Evolutionary conservation across 2,329 filamentous ascomycete genomes (phyloP).

Genomic region (Alternaria tenuissima): DNA sequence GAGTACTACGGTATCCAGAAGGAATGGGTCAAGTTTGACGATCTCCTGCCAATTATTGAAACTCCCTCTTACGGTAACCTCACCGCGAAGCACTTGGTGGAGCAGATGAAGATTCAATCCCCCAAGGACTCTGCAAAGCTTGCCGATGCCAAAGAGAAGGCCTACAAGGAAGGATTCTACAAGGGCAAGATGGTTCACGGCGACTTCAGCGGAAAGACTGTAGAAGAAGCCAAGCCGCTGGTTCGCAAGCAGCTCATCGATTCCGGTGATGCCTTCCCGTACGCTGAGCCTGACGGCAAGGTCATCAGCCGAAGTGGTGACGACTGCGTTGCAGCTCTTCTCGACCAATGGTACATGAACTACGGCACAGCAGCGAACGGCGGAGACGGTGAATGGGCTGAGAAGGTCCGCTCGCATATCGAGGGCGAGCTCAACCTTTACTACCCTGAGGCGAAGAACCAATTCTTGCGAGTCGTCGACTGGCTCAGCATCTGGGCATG

Average conservation of each 20-base stretch:
- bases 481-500: constrained; percentile 93
- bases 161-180: constrained; percentile 98
- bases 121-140: constrained; percentile 93
- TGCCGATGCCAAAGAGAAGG: constrained; percentile 91
- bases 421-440: constrained; percentile 78
- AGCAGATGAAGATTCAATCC: constrained; percentile 94
- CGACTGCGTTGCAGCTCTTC: constrained; percentile 88
- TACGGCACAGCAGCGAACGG: constrained; percentile 75
- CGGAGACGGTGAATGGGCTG: constrained; percentile 79
- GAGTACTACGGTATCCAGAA: constrained; percentile 94
- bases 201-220: constrained; percentile 85
- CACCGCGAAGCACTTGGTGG: constrained; percentile 81
- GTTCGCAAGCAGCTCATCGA: constrained; percentile 81
- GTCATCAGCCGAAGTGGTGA: constrained; percentile 90
- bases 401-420: constrained; percentile 62
- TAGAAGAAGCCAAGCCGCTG: constrained; percentile 86
- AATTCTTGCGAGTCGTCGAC: constrained; percentile 82
- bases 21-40: constrained; percentile 86
- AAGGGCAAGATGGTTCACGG: constrained; percentile 89
- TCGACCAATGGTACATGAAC: constrained; percentile 98
- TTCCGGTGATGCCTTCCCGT: constrained; percentile 81
- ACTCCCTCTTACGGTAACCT: constrained; percentile 89
- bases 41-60: constrained; percentile 78
- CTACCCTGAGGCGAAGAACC: constrained; percentile 64
- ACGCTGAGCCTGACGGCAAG: constrained; percentile 88